Percentiles rank a stretch among this genome's conserved stretches.
Conservation (phyloP, 169 alveolate species). For the Cryptosporidium ryanae region DNA sequence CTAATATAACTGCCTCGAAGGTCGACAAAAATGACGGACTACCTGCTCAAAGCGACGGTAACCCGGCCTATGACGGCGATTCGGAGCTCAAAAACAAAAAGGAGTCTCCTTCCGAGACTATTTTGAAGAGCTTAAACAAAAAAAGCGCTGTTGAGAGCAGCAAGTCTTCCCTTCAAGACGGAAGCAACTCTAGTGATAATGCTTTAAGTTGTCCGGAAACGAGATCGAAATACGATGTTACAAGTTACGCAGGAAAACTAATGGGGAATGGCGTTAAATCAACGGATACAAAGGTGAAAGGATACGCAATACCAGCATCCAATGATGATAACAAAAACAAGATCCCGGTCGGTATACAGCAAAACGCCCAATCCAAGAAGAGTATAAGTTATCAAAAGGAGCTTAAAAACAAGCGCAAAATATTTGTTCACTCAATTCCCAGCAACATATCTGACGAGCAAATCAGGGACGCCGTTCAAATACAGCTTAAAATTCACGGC, state of each 20-base stretch:
- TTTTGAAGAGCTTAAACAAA: neutral
- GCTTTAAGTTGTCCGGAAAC: neutral
- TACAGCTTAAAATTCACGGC: slow-evolving; percentile 55
- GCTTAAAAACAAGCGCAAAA: slow-evolving; percentile 53
- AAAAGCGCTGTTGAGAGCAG: neutral
- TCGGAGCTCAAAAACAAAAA: neutral
- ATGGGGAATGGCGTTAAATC: slow-evolving; percentile 38
- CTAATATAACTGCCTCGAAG: neutral
- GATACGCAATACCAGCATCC: slow-evolving; percentile 56
- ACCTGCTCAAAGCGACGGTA: neutral
- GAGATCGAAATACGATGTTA: slow-evolving; percentile 30
- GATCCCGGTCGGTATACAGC: neutral
- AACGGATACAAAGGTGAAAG: slow-evolving; percentile 27
- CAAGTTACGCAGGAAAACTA: slow-evolving; percentile 70
- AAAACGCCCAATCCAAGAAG: slow-evolving; percentile 8
- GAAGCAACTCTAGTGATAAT: slow-evolving; percentile 24
- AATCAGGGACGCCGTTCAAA: slow-evolving; percentile 64
- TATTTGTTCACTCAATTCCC: slow-evolving; percentile 66
- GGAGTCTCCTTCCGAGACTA: neutral
- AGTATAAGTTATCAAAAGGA: slow-evolving; percentile 16
- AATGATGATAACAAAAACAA: slow-evolving; percentile 4
- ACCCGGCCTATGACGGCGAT: no score
- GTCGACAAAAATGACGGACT: neutral
- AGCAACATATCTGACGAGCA: slow-evolving; percentile 41
- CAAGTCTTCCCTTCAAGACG: slow-evolving; percentile 1